Evolutionary conservation across 2,329 filamentous ascomycete species (phyloP).

Genomic region (Fusarium nanum): DNA sequence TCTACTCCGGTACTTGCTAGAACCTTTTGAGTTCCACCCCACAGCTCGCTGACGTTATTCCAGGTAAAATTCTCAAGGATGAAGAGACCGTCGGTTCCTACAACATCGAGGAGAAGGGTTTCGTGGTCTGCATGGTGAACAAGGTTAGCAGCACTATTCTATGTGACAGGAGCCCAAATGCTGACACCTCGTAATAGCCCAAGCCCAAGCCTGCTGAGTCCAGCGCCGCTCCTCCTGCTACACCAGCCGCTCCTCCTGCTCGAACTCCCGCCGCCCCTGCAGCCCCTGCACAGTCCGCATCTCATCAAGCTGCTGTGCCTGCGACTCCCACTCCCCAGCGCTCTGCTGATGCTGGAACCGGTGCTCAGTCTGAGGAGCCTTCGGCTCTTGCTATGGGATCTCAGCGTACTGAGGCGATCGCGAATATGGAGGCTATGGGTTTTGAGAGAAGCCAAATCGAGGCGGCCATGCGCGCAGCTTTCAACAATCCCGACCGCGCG

Average conservation of each 20-base stretch:
- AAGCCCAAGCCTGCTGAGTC: conserved; percentile 76
- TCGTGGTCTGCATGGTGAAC: conserved; percentile 97
- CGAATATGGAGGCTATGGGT: conserved; percentile 97
- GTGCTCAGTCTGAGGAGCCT: conserved; percentile 64
- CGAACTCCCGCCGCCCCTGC: conserved; percentile 70
- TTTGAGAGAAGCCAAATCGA: conserved; percentile 91
- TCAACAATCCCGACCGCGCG: conserved; percentile 95
- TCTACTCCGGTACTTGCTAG: conserved; percentile 83
- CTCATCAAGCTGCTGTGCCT: conserved; percentile 62
- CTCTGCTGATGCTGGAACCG: conserved; percentile 52
- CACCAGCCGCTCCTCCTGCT: conserved; percentile 65
- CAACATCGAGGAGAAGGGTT: conserved; percentile 99
- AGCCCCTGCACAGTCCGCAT: conserved; percentile 53
- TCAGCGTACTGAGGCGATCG: conserved; percentile 83
- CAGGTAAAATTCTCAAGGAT: conserved; percentile 97
- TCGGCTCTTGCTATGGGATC: conserved; percentile 88
- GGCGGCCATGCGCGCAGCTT: conserved; percentile 93
- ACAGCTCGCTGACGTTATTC: conserved; percentile 40
- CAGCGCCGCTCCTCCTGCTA: conserved; percentile 69
- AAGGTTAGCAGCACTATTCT: conserved; percentile 71
- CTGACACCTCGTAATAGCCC: conserved; percentile 48
- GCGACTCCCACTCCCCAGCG: conserved; percentile 67
- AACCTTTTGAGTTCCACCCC: conserved; percentile 1
- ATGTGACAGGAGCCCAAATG: conserved; percentile 11
- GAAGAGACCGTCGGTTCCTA: conserved; percentile 96